Conservation (phyloP, 345 rosid species). For the Viola odorata region DNA sequence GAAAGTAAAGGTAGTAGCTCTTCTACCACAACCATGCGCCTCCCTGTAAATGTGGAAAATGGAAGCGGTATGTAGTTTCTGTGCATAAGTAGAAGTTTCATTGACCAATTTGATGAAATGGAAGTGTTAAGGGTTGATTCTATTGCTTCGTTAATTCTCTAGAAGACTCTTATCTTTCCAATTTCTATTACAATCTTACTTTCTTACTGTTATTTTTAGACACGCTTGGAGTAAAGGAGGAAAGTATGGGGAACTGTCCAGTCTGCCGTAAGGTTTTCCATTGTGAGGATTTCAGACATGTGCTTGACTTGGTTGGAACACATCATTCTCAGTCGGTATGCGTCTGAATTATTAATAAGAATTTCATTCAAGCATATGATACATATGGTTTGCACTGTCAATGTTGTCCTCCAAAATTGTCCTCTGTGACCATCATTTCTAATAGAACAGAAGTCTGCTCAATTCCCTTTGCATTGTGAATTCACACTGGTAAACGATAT, state of each 20-base stretch:
- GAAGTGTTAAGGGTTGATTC: not conserved
- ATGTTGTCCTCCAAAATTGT: not conserved
- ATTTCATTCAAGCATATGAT: not conserved
- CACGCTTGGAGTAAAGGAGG: slow-evolving; percentile 27
- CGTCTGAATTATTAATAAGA: not conserved
- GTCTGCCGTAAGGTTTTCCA: slow-evolving; percentile 81
- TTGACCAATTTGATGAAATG: no score
- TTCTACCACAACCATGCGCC: slow-evolving; percentile 17
- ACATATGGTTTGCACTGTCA: not conserved
- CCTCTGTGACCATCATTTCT: no score
- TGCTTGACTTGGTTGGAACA: slow-evolving; percentile 58
- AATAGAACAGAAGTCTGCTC: not conserved
- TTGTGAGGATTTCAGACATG: slow-evolving; percentile 68
- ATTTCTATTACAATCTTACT: slow-evolving; percentile 2
- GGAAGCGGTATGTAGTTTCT: slow-evolving; percentile 35
- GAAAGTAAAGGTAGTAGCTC: slow-evolving; percentile 25
- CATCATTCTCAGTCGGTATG: slow-evolving; percentile 50
- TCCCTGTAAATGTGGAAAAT: slow-evolving; percentile 17
- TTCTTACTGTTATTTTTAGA: slow-evolving; percentile 17
- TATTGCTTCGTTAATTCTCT: not conserved
- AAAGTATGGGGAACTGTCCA: slow-evolving; percentile 66
- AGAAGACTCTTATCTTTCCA: not conserved
- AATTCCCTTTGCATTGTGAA: no score
- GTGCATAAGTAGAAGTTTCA: no score
- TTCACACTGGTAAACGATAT: no score